A percentile compares a stretch with the other conserved stretches of the same genome.
Conservation (phyloP, 2,329 filamentous ascomycete species). For the Aspergillus intermedius region DNA sequence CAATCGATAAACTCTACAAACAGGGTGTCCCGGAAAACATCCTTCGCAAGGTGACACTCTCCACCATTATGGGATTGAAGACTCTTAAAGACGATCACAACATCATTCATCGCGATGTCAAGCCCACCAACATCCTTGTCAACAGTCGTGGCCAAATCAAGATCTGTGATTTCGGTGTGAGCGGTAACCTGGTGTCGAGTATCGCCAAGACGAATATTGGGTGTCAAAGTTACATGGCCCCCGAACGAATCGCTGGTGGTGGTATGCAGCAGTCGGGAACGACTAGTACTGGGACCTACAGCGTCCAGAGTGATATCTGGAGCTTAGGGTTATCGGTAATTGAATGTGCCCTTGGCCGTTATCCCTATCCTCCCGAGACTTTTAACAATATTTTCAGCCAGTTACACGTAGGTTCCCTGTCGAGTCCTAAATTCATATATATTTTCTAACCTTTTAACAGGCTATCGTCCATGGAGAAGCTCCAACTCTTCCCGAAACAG, state of each 20-base stretch:
- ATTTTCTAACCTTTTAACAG: constrained; percentile 42
- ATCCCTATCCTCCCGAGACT: constrained; percentile 94
- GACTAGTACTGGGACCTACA: constrained; percentile 77
- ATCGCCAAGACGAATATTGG: constrained; percentile 99
- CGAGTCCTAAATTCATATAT: not conserved
- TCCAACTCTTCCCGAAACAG: constrained; percentile 71
- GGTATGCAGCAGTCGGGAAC: constrained; percentile 65
- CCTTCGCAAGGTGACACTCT: constrained; percentile 80
- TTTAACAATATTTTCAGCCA: constrained; percentile 99
- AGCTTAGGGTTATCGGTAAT: constrained; percentile 90
- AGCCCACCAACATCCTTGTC: constrained; percentile 95
- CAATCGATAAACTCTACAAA: constrained; percentile 89
- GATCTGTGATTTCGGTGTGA: constrained; percentile 97
- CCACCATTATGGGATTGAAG: constrained; percentile 86
- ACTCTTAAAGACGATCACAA: constrained; percentile 95
- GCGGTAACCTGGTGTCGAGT: constrained; percentile 90
- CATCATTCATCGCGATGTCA: constrained; percentile 97
- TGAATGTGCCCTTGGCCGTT: constrained; percentile 88
- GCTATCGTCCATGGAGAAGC: constrained; percentile 98
- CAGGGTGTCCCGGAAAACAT: constrained; percentile 86
- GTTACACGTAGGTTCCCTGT: constrained; percentile 66
- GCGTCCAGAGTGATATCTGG: constrained; percentile 97
- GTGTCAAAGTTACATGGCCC: constrained; percentile 98
- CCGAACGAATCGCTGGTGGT: constrained; percentile 86
- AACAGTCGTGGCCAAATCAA: constrained; percentile 90